phyloP scores from a whole-genome alignment of 352 stramenopile species.

The Phytophthora constricta region DNA sequence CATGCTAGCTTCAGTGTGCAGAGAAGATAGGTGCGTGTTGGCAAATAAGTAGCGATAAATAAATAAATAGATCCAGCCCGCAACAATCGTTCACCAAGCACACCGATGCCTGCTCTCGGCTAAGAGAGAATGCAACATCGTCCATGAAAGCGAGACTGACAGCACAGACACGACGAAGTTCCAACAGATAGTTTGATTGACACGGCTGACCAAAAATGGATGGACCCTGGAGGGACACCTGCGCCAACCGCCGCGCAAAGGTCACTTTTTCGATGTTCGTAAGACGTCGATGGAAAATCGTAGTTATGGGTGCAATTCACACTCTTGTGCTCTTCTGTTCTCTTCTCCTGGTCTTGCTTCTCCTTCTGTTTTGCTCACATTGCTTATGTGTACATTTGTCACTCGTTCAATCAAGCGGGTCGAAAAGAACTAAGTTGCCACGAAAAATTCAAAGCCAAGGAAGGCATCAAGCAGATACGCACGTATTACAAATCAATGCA shows the following conservation, averaged over 20 bases:
- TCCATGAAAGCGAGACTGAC: neutral
- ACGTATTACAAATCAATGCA: slow-evolving; percentile 55
- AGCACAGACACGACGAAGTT: neutral
- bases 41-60: slow-evolving; percentile 23
- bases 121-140: neutral
- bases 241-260: slow-evolving; percentile 20
- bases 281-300: slow-evolving; percentile 19
- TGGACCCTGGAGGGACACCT: slow-evolving; percentile 18
- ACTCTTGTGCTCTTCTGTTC: slow-evolving; percentile 17
- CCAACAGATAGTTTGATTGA: neutral
- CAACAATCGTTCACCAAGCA: neutral
- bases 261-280: slow-evolving; percentile 26
- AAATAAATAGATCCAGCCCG: slow-evolving; percentile 24
- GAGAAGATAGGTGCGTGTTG: neutral
- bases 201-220: slow-evolving; percentile 10
- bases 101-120: neutral
- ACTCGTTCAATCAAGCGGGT: slow-evolving; percentile 25
- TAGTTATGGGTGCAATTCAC: slow-evolving; percentile 6
- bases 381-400: slow-evolving; percentile 23
- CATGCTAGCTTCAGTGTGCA: no score
- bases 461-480: slow-evolving; percentile 43
- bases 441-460: slow-evolving; percentile 37
- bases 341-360: slow-evolving; percentile 3
- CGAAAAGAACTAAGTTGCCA: slow-evolving; percentile 28
- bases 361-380: slow-evolving; percentile 16